phyloP scores from a whole-genome alignment of 225 moss, liverwort and hornwort genomes.

The Bryoerythrophyllum caledonicum region DNA sequence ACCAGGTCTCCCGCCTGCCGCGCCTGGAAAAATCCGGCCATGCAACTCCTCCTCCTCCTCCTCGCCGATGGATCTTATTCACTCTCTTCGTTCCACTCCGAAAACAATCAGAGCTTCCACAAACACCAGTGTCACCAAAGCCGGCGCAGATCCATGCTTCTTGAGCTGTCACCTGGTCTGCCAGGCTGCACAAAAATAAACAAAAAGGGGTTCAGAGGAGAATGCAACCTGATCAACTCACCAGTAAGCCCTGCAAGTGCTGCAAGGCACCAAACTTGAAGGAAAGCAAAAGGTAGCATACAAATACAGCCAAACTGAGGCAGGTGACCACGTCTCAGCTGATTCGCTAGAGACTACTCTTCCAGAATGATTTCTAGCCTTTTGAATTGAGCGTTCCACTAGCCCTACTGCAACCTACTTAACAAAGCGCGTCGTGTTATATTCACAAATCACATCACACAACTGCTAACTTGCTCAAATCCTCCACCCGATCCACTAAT shows the following conservation, averaged over 20 bases:
- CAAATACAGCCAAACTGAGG: not conserved
- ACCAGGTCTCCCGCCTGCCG: conserved; percentile 77
- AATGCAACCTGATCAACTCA: not conserved
- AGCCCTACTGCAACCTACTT: not conserved
- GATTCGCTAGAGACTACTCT: not conserved
- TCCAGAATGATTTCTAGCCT: not conserved
- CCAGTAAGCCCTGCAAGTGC: not conserved
- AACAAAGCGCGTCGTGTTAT: not conserved
- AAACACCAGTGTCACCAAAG: conserved; percentile 12
- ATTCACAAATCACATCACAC: not conserved
- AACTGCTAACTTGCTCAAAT: not conserved
- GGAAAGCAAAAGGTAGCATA: not conserved
- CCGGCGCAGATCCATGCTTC: conserved; percentile 4
- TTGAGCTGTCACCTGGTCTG: not conserved
- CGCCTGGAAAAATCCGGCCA: conserved; percentile 62
- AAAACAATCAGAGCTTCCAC: not conserved
- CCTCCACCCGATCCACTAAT: not conserved
- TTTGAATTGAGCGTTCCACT: not conserved
- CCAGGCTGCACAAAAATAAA: not conserved
- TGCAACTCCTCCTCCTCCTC: conserved; percentile 31
- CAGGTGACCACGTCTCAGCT: not conserved
- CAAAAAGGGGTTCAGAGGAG: not conserved
- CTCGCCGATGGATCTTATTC: not conserved
- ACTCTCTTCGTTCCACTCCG: not conserved
- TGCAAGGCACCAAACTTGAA: not conserved